These are phyloP conservation scores for Fusarium coffeatum DNA, from an alignment of 2,329 filamentous ascomycete genomes.

Conservation along the genomic window DNA sequence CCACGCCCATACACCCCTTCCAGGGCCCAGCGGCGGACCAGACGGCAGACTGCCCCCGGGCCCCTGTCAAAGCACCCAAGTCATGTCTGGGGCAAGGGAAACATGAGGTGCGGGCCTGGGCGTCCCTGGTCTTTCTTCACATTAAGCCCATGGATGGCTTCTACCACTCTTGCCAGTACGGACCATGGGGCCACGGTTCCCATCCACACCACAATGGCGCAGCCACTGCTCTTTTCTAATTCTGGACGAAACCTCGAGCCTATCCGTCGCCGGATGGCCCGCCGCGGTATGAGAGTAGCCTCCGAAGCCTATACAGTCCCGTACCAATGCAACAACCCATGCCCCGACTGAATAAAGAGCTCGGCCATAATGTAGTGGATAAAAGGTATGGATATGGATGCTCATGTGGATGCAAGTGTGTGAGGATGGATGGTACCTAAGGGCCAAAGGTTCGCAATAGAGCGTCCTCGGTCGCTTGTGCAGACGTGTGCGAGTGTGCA, in stretches of 20 bases:
- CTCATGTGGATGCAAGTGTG: constrained; percentile 29
- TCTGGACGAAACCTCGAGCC: constrained; percentile 47
- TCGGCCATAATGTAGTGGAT: constrained; percentile 46
- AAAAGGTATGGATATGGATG: constrained; percentile 39
- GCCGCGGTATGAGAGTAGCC: constrained; percentile 46
- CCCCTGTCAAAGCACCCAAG: constrained; percentile 41
- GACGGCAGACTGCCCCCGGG: constrained; percentile 46
- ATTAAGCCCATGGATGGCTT: constrained; percentile 35
- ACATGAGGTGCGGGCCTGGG: constrained; percentile 44
- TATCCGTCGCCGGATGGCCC: constrained; percentile 47
- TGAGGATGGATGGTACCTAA: constrained; percentile 29
- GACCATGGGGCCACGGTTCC: constrained; percentile 35
- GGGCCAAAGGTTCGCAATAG: constrained; percentile 20
- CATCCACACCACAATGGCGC: constrained; percentile 50
- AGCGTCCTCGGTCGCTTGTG: constrained; percentile 38
- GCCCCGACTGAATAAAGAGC: constrained; percentile 47
- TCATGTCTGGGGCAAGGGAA: constrained; percentile 49
- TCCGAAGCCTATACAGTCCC: constrained; percentile 38
- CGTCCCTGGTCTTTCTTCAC: constrained; percentile 25
- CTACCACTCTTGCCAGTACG: constrained; percentile 35
- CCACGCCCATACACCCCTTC: constrained; percentile 32
- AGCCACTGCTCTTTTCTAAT: constrained; percentile 53
- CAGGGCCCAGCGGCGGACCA: constrained; percentile 42
- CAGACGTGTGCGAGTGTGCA: constrained; percentile 36
- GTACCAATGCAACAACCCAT: constrained; percentile 44